Conservation (phyloP, 2,329 filamentous ascomycete species). For the Nothophoma quercina region DNA sequence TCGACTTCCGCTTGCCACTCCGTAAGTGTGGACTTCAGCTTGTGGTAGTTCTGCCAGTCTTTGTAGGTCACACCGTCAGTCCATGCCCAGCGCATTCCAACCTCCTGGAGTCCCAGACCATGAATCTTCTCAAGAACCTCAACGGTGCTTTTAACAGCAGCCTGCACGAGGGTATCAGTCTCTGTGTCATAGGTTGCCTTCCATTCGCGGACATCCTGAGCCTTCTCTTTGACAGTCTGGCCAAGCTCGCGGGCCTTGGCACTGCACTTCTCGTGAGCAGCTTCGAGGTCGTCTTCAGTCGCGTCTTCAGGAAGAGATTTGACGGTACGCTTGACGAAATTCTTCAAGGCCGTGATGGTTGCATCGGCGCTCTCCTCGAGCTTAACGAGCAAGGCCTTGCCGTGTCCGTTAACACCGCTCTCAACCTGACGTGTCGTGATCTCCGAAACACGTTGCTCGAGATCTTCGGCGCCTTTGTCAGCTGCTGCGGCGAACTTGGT, state of each 20-base stretch:
- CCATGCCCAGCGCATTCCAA: constrained; percentile 94
- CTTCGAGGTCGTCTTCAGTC: constrained; percentile 59
- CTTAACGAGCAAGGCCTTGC: constrained; percentile 70
- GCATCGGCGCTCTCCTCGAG: constrained; percentile 72
- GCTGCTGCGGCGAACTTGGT: constrained; percentile 85
- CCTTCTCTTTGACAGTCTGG: constrained; percentile 75
- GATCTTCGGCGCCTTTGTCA: constrained; percentile 78
- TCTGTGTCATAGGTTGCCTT: constrained; percentile 74
- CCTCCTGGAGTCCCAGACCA: constrained; percentile 85
- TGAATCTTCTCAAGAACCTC: constrained; percentile 83
- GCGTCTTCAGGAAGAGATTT: constrained; percentile 65
- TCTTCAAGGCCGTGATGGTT: constrained; percentile 71
- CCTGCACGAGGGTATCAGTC: constrained; percentile 71
- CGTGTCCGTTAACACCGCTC: constrained; percentile 70
- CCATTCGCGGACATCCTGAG: constrained; percentile 80
- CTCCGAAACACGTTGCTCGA: constrained; percentile 69
- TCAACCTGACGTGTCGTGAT: constrained; percentile 77
- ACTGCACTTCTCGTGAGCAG: constrained; percentile 61
- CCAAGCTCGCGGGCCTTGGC: constrained; percentile 71
- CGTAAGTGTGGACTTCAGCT: constrained; percentile 80
- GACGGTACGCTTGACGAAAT: constrained; percentile 66
- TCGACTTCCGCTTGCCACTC: constrained; percentile 87
- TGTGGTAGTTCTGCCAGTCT: constrained; percentile 95
- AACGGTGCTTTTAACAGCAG: constrained; percentile 80
- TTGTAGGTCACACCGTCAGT: constrained; percentile 96